phyloP scores from a whole-genome alignment of 177 flowering plant genomes.

The Vitis hybrid region DNA sequence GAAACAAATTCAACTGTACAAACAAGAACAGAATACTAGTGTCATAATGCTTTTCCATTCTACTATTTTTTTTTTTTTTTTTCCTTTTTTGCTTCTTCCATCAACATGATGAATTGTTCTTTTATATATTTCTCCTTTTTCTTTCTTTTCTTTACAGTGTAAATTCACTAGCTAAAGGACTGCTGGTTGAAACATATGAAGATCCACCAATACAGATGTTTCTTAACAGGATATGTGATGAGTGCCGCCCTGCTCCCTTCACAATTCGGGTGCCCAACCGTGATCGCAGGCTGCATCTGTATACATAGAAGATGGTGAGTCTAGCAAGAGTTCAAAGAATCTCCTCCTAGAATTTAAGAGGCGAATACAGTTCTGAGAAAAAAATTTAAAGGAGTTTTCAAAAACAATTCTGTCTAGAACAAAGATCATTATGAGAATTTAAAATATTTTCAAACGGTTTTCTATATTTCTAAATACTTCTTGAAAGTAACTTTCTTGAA shows the following conservation, averaged over 20 bases:
- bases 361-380: too few species aligned
- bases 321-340: background rate
- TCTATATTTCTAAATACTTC: too few species aligned
- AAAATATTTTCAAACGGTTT: too few species aligned
- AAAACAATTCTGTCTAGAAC: too few species aligned
- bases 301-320: background rate
- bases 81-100: too few species aligned
- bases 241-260: slow-evolving; percentile 5
- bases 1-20: slow-evolving; percentile 34
- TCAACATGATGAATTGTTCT: background rate
- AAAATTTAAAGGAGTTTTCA: too few species aligned
- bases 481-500: too few species aligned
- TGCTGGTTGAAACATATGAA: slow-evolving; percentile 5
- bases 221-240: background rate
- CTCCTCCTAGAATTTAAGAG: background rate
- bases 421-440: too few species aligned
- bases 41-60: background rate
- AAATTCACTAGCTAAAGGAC: slow-evolving; percentile 14
- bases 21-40: slow-evolving; percentile 11
- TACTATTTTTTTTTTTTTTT: background rate
- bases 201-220: slow-evolving; percentile 6
- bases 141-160: slow-evolving; percentile 24
- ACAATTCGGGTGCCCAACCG: slow-evolving; percentile 9
- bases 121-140: background rate
- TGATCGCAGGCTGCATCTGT: slow-evolving; percentile 17